Evolutionary conservation across 2,329 filamentous ascomycete species (phyloP), one percentile per base, ranked within the genome.

Genomic region (Verticillium klebahnii): DNA sequence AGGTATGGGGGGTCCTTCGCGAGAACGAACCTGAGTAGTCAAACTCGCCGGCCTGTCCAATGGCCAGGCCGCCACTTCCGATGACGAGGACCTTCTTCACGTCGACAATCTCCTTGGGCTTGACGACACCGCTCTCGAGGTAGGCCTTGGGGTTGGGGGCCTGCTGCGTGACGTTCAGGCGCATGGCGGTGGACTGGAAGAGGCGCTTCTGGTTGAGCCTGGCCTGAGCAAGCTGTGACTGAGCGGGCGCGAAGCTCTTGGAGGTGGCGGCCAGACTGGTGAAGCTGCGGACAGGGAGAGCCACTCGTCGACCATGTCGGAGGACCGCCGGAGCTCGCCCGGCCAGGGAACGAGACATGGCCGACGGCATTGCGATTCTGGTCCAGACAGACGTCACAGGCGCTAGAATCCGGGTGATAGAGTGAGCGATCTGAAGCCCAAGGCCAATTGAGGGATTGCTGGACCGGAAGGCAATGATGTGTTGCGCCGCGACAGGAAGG

Each of bases 1-100:
- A 5, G 17, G 5, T 11, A 34, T 17, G 7, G 23, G 29, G 15
- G 34, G 2, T 34, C 5, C 14, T 1, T 15, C 14, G 54, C 25
- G 29, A 66, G 34, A 14, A 83, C 88, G 68, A 83, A 96, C 93
- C 94, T 77, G 95, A 98, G 78, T 98, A 98, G 80, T 98, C 94
- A 72, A 98, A 98, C 81, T 98, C 94, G 80, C 94, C 94, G 67
- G 94, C 94, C 80, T 98, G 94, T 66, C 94, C 94, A 85, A 98
- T 98, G 75, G 92, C 92, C 69, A 98, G 85, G 77, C 94, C 94
- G 80, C 94, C 94, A 79, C 89, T 93, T 63, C 94, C 94, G 81
- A 98, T 97, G 69, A 98, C 93, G 65, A 98, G 82, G 59, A 98
- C 94, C 82, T 98, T 98, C 82, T 96, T 96, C 67, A 98, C 93